A percentile compares a stretch with the other conserved stretches of the same genome.
phyloP scores from a whole-genome alignment of 2,329 filamentous ascomycete genomes.

The Hypomyces rosellus region DNA sequence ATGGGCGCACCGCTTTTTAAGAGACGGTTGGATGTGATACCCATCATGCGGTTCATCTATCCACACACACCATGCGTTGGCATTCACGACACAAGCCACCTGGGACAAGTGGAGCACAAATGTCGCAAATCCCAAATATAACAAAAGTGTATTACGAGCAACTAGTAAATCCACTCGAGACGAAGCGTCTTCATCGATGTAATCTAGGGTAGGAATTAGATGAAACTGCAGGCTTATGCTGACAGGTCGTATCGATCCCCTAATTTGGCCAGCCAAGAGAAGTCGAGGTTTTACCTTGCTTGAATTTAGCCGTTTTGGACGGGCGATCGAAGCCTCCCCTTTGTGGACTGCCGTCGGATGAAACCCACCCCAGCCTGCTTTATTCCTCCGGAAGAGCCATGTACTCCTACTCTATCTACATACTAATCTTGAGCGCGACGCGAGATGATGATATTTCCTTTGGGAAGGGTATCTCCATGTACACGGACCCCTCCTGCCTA shows the following conservation, averaged over 20 bases:
- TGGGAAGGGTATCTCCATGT: neutral
- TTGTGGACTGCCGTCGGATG: constrained; percentile 7
- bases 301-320: neutral
- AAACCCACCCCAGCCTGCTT: constrained; percentile 6
- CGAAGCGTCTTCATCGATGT: too few relatives aligned
- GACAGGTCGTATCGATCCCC: too few relatives aligned
- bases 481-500: neutral
- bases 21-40: too few relatives aligned
- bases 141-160: too few relatives aligned
- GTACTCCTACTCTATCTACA: neutral
- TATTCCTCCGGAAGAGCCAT: neutral
- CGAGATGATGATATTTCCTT: neutral
- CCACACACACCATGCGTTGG: too few relatives aligned
- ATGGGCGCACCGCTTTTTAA: too few relatives aligned
- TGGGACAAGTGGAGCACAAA: too few relatives aligned
- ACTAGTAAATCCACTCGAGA: too few relatives aligned
- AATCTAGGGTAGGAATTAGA: neutral
- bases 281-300: neutral
- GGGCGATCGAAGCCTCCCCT: constrained; percentile 3
- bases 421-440: neutral
- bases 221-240: neutral
- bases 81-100: too few relatives aligned
- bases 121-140: too few relatives aligned
- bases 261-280: too few relatives aligned
- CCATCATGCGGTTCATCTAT: neutral